Evolutionary conservation across 441 rosid genomes (phyloP).

Genomic region (Pelargonium hybrid): DNA sequence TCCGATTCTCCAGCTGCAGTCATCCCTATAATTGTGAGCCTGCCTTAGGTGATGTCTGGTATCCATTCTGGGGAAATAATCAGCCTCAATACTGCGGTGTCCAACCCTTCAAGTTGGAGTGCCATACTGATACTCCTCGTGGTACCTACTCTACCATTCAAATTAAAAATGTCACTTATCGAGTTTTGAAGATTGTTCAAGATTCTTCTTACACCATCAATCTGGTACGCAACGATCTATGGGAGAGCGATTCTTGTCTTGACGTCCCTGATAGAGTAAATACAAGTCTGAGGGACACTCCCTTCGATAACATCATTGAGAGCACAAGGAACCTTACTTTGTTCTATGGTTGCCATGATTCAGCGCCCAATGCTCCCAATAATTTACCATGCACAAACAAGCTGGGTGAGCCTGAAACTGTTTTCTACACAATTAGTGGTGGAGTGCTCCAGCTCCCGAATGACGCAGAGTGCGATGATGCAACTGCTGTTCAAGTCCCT

Average conservation of each 20-base stretch:
- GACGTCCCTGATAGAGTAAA: background rate
- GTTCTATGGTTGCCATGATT: background rate
- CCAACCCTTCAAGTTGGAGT: background rate
- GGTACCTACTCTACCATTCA: background rate
- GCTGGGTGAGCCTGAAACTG: background rate
- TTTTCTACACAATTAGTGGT: background rate
- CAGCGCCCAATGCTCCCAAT: background rate
- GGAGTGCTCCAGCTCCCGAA: background rate
- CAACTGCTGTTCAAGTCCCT: background rate
- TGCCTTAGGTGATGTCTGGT: background rate
- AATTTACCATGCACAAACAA: background rate
- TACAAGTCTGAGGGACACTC: background rate
- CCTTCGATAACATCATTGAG: background rate
- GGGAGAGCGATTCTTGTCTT: background rate
- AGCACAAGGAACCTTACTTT: background rate
- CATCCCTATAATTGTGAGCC: background rate
- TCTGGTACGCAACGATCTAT: background rate
- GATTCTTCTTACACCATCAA: background rate
- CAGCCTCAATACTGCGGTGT: background rate
- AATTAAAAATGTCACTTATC: background rate
- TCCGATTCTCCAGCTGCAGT: background rate
- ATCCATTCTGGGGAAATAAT: background rate
- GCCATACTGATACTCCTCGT: background rate
- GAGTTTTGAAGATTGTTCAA: background rate
- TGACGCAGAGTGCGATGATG: background rate